Base-by-base conservation (phyloP, 768 basidiomycete species). In the Xanthoconium purpureum region DNA sequence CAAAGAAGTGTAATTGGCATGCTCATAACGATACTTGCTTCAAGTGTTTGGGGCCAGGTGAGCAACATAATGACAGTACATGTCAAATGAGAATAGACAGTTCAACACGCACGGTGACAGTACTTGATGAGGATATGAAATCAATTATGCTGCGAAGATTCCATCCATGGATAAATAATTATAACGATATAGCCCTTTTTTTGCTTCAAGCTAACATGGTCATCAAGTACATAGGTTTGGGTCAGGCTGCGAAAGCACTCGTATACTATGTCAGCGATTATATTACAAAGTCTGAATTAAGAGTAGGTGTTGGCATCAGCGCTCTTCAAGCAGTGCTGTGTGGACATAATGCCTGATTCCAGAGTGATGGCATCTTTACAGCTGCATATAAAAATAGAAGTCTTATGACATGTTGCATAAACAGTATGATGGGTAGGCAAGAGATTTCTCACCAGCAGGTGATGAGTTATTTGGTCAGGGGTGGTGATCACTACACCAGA, bases 391-490 rank as follows among this genome's bases (percentile, higher is more conserved):
- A 6, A 3, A 5, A 43, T 11, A 2, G 42, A 24, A 43, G 38
- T 6, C 28, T 59, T 0, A 15, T 60, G 1, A 63, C 53, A 0
- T 62, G 53, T 12, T 51, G 59, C 4, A 57, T 62, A 0, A 65
- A 68, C 14, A 47, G 59, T 0, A 54, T 70, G 50, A 64, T 72
- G 54, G 59, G 58, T 0, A 36, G 47, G 0, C 64, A 71, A 17
- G 71, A 73, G 20, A 50, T 72, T 0, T 74, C 71, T 0, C 66
- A 68, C 9, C 68, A 65, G 2, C 71, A 72, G 33, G 68, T 72
- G 0, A 62, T 69, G 63, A 69, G 67, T 24, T 70, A 70, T 29
- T n/a, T 72, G 0, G 46, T 71, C 0, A 69, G 67, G 0, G 56
- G 63, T 0, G 70, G 68, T 0, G 65, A 67, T 28, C 38, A 54